phyloP scores from a whole-genome alignment of 2,329 filamentous ascomycete species.

The Diaporthe citrichinensis region DNA sequence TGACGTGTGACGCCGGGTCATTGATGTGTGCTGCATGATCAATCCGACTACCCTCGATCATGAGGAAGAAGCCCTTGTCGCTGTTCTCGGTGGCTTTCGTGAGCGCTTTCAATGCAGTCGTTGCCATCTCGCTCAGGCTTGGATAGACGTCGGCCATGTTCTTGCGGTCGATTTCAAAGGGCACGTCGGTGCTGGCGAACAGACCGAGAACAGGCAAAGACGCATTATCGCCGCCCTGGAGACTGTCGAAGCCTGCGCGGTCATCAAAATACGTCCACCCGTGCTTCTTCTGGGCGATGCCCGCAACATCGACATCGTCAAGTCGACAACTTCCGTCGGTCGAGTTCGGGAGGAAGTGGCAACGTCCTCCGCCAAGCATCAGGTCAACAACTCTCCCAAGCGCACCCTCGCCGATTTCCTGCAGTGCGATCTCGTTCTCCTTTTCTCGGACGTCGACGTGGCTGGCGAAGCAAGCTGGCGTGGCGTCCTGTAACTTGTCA shows the following conservation, averaged over 20 bases:
- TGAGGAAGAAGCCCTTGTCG: slow-evolving; percentile 96
- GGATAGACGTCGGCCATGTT: slow-evolving; percentile 86
- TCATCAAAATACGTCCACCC: slow-evolving; percentile 85
- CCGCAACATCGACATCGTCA: slow-evolving; percentile 83
- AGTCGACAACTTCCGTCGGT: slow-evolving; percentile 84
- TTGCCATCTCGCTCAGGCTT: slow-evolving; percentile 91
- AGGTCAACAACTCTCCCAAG: slow-evolving; percentile 91
- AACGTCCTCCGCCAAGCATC: slow-evolving; percentile 92
- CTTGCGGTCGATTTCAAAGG: slow-evolving; percentile 92
- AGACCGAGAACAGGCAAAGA: slow-evolving; percentile 89
- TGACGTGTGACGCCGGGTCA: slow-evolving; percentile 86
- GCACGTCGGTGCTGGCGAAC: slow-evolving; percentile 86
- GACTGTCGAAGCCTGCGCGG: slow-evolving; percentile 80
- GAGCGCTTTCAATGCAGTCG: slow-evolving; percentile 83
- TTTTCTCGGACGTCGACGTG: slow-evolving; percentile 86
- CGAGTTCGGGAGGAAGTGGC: slow-evolving; percentile 90
- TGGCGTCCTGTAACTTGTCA: slow-evolving; percentile 75
- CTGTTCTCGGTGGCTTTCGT: slow-evolving; percentile 85
- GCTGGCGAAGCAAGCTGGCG: slow-evolving; percentile 92
- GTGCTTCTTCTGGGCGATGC: slow-evolving; percentile 78
- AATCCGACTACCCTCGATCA: slow-evolving; percentile 97
- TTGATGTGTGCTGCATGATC: slow-evolving; percentile 94
- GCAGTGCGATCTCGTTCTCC: slow-evolving; percentile 91
- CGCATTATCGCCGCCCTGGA: slow-evolving; percentile 76
- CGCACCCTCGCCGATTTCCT: slow-evolving; percentile 90